A percentile compares a stretch with the other conserved stretches of the same genome.
These are phyloP conservation scores for Coemansia furcata DNA, from an alignment of 192 early-diverging fungal species.

Conservation along the genomic window DNA sequence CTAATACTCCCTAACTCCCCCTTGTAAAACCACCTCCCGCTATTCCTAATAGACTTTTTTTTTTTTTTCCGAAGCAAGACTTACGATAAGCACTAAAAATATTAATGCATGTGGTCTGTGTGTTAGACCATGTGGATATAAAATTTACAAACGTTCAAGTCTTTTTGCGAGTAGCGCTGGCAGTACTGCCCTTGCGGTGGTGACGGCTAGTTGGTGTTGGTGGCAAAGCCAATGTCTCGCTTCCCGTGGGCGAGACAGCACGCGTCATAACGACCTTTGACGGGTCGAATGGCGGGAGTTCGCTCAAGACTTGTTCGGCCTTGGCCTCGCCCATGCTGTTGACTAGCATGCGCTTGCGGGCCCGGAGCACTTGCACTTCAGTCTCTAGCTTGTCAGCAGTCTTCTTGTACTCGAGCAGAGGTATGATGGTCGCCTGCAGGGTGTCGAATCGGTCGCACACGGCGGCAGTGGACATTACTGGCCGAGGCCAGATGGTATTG, in stretches of 20 bases:
- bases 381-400: constrained; percentile 76
- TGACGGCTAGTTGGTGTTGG: constrained; percentile 13
- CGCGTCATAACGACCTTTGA: constrained; percentile 12
- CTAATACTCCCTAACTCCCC: background rate
- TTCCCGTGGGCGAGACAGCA: constrained; percentile 8
- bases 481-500: constrained; percentile 60
- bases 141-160: background rate
- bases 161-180: constrained; percentile 40
- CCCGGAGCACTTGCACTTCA: constrained; percentile 60
- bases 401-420: constrained; percentile 80
- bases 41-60: background rate
- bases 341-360: constrained; percentile 42
- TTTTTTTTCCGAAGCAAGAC: background rate
- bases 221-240: background rate
- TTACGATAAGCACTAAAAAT: constrained; percentile 2
- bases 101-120: background rate
- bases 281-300: constrained; percentile 29
- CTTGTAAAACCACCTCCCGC: background rate
- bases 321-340: constrained; percentile 31
- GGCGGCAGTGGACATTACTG: constrained; percentile 77
- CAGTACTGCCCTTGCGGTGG: constrained; percentile 46
- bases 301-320: constrained; percentile 28
- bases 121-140: background rate
- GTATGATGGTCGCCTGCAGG: constrained; percentile 71
- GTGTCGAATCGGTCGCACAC: constrained; percentile 80